These are phyloP conservation scores for Fusarium irregulare DNA, from an alignment of 2,329 filamentous ascomycete genomes.

Conservation along the genomic window DNA sequence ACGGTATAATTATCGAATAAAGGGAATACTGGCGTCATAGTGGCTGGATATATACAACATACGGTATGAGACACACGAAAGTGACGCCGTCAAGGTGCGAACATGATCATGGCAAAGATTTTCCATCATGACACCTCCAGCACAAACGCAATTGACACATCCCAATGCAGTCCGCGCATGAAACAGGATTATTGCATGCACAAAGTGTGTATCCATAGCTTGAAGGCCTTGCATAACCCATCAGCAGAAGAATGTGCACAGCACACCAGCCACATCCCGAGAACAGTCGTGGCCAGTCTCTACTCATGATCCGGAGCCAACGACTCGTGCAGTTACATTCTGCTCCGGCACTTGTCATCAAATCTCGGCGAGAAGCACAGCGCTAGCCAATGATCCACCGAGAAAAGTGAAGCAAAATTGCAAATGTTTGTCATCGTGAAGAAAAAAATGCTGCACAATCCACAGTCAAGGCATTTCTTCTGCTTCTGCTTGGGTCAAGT, in stretches of 20 bases:
- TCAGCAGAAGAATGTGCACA: not conserved
- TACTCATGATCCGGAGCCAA: not conserved
- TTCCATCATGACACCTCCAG: not conserved
- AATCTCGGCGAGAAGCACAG: slow-evolving; percentile 10
- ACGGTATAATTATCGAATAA: rapidly evolving
- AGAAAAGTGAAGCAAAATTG: not conserved
- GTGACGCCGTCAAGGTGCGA: not conserved
- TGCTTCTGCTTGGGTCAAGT: not conserved
- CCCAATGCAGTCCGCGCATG: not conserved
- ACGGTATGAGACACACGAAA: not conserved
- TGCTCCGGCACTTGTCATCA: not conserved
- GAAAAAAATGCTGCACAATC: slow-evolving; percentile 10
- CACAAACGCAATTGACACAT: not conserved
- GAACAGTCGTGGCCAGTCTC: not conserved
- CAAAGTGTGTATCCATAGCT: not conserved
- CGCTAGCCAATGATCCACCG: not conserved
- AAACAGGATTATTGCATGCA: not conserved
- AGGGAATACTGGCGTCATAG: not conserved
- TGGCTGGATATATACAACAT: rapidly evolving
- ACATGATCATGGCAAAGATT: not conserved
- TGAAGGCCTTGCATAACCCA: not conserved
- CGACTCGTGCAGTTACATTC: slow-evolving; percentile 27
- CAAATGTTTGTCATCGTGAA: not conserved
- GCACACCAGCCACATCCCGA: not conserved
- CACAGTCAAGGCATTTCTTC: slow-evolving; percentile 1